Base-by-base conservation (phyloP, 2,329 filamentous ascomycete genomes). In the Penicillium olsonii region DNA sequence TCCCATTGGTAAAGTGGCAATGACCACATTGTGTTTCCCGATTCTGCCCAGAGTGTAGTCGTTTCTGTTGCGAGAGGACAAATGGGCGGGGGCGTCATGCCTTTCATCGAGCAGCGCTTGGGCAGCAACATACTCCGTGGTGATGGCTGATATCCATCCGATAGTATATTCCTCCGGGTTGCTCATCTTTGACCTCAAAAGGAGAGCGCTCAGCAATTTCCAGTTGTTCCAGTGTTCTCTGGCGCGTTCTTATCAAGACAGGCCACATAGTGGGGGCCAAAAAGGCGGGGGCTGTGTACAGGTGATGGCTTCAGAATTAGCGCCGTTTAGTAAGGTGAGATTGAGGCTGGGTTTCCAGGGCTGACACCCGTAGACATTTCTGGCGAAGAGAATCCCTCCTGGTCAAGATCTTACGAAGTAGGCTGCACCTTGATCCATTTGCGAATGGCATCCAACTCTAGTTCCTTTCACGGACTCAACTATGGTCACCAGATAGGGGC, bases 71-170 rank as follows among this genome's bases (percentile, higher is more conserved):
- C 55, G 37, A 20, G 41, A 37, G 5, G 55, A 42, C 11, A 62
- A 34, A 45, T 17, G 37, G 22, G 41, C 20, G 0, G 58, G 66
- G 0, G n/a, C 2, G 0, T 62, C 62, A 41, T 75, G 67, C 27
- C 61, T 52, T 50, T 76, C 67, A 42, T 78, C 74, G 3, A 78
- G 68, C 18, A 76, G 68, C 0, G 41, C 58, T 27, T 59, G 55
- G 3, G 74, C 74, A 4, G 74, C 73, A 37, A 69, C 62, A 38
- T 61, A 65, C 45, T 77, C 75, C 0, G 54, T 61, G 0, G 11
- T 18, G 4, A 76, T 48, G 8, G 74, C 74, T 45, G 70, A 77
- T 5, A 78, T 75, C 73, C 73, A 77, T 14, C 72, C 74, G 5
- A 77, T 66, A 0, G 64, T 73, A 46, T 76, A 77, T 20, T 64